Evolutionary conservation across 352 stramenopile species (phyloP), one percentile per base, ranked within the genome.

Genomic region (Aphanomyces invadans): DNA sequence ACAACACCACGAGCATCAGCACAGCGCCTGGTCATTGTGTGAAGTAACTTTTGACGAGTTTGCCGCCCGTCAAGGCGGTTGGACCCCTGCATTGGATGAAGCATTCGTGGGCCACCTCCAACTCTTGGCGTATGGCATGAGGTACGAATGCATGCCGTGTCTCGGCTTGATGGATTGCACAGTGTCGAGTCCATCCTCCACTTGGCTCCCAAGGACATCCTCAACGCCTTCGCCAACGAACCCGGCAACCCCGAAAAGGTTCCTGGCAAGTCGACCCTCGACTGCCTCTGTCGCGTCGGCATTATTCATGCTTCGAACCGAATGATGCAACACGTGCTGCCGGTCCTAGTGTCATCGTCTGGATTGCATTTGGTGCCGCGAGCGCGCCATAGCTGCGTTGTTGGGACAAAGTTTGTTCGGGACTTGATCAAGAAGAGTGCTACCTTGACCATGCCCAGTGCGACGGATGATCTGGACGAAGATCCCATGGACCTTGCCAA

Each of bases 51-150:
- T 19, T 10, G 55, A 48, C 3, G 46, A 56, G 2, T 65, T 65
- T 28, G 31, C 52, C 46, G 44, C 29, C 69, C 23, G 38, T 45
- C 38, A 69, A 73, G 29, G 46, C 15, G n/a, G 4, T 23, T 54
- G 48, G 31, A 64, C n/a, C 15, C 25, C 17, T 10, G 51, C 49
- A n/a, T 17, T 60, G 10, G 77, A 85, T 33, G 49, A 68, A 19
- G 70, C 59, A 21, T 29, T 85, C 5, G 66, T 81, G 3, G 31
- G 65, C 52, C 71, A 2, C 69, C 80, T 29, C 61, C 71, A 9
- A 75, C 81, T 9, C 75, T 55, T 1, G 70, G 80, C 53, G 51
- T 76, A 7, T 81, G 83, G 55, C 68, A 19, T 38, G n/a, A 5
- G 59, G 59, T 65, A 65, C 21, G 23, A n/a, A n/a, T n/a, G n/a